Evolutionary conservation across 1,284 basidiomycete genomes (phyloP), one percentile per base, ranked within the genome.

Genomic region (Sparassis latifolia): DNA sequence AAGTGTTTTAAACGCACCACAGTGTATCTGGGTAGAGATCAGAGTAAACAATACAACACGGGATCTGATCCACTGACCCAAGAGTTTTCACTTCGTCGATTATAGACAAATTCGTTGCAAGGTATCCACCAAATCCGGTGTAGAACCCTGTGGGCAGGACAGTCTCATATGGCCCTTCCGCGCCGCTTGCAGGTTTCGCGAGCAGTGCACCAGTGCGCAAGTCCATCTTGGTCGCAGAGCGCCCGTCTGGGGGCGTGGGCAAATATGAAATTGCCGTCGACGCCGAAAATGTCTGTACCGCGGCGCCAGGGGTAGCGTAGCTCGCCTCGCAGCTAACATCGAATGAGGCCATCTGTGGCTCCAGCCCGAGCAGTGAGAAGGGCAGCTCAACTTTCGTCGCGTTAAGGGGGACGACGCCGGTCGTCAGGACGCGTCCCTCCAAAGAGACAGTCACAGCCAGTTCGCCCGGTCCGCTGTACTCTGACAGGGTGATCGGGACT

Each of bases 81-180:
- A 80, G 76, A 2, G 69, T 62, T 51, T 78, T 79, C 57, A 88
- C 66, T 45, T 77, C 74, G 45, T 84, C 74, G 28, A 85, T 65
- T 20, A 79, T 63, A 0, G 77, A 75, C 28, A 84, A 59, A 63
- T 88, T 80, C 5, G 65, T 58, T 2, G 73, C 73, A 44, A 89
- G 63, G 58, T 86, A 88, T 3, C 68, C 69, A 47, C 74, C 73
- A 52, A 86, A 89, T 40, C 72, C 68, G 0, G 86, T 87, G 60
- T 87, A 89, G 62, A 85, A 89, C 2, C 87, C 87, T 48, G 87
- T 75, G 0, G 86, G 84, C 47, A 88, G 78, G 0, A 89, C 71
- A 0, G 80, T 74, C 39, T 76, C 72, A 61, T 80, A 88, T 4
- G 62, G 58, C 1, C 78, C 78, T 4, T 69, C 71, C 44, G 68